These are phyloP conservation scores for Fragilariopsis cylindrus DNA, from an alignment of 108 stramenopile genomes.

Conservation along the genomic window DNA sequence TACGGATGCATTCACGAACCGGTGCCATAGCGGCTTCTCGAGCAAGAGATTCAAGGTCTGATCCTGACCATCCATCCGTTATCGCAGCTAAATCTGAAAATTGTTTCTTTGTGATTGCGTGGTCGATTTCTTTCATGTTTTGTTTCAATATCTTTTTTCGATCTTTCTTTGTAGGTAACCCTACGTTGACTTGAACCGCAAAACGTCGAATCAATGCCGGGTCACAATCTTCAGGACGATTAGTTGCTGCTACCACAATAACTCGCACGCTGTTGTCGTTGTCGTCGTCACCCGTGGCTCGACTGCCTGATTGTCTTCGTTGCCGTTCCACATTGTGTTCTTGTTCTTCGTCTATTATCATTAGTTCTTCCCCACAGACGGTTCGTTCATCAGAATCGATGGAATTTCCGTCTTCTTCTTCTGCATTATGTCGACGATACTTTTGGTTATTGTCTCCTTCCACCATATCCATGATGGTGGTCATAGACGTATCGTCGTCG, in stretches of 20 bases:
- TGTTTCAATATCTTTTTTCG: constrained; percentile 63
- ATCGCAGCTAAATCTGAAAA: constrained; percentile 46
- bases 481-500: constrained; percentile 15
- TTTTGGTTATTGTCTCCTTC: background rate
- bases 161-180: constrained; percentile 56
- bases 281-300: background rate
- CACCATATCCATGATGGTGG: constrained; percentile 2
- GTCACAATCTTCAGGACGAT: constrained; percentile 84
- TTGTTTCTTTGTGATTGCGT: constrained; percentile 47
- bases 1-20: constrained; percentile 74
- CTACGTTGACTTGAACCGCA: constrained; percentile 70
- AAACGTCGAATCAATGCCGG: constrained; percentile 83
- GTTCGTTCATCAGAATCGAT: background rate
- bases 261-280: constrained; percentile 37
- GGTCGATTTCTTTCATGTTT: constrained; percentile 53
- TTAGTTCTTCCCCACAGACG: constrained; percentile 19
- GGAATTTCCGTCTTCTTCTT: constrained; percentile 5
- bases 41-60: constrained; percentile 74
- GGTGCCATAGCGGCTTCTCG: constrained; percentile 89
- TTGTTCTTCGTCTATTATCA: constrained; percentile 18
- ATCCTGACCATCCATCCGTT: constrained; percentile 86
- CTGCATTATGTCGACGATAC: background rate
- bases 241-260: constrained; percentile 85
- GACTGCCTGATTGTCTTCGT: background rate
- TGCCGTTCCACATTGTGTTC: background rate